Conservation (phyloP, 225 moss, liverwort and hornwort species). For the Takakia lepidozioides region DNA sequence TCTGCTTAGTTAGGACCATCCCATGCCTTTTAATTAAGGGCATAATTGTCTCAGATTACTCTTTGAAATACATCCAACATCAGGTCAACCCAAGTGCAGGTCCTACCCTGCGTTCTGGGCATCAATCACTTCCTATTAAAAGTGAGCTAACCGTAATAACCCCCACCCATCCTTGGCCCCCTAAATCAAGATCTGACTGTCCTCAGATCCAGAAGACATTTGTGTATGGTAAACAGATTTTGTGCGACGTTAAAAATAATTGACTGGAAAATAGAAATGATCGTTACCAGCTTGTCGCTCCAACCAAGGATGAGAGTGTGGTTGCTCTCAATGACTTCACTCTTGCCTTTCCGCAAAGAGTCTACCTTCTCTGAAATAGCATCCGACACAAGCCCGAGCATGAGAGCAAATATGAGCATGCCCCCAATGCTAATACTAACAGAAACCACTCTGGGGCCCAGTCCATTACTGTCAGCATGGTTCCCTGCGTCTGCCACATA, state of each 20-base stretch:
- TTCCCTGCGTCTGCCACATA: conserved; percentile 52
- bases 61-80: too few species aligned
- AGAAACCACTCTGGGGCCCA: conserved; percentile 37
- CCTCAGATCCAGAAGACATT: too few species aligned
- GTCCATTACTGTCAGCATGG: conserved; percentile 49
- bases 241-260: not conserved
- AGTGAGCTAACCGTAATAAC: too few species aligned
- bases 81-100: too few species aligned
- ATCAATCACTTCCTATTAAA: too few species aligned
- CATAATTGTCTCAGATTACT: too few species aligned
- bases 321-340: conserved; percentile 53
- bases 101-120: too few species aligned
- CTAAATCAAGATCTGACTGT: too few species aligned
- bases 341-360: conserved; percentile 47
- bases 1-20: too few species aligned
- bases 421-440: conserved; percentile 45
- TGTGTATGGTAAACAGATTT: too few species aligned
- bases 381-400: conserved; percentile 56
- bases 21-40: too few species aligned
- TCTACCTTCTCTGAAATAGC: conserved; percentile 56
- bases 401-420: conserved; percentile 58
- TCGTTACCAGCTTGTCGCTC: conserved; percentile 52
- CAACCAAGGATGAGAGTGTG: conserved; percentile 49
- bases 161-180: too few species aligned
- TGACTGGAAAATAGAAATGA: not conserved